Evolutionary conservation across 495 filamentous ascomycete genomes (phyloP).

Genomic region (Penicillium verhagenii): DNA sequence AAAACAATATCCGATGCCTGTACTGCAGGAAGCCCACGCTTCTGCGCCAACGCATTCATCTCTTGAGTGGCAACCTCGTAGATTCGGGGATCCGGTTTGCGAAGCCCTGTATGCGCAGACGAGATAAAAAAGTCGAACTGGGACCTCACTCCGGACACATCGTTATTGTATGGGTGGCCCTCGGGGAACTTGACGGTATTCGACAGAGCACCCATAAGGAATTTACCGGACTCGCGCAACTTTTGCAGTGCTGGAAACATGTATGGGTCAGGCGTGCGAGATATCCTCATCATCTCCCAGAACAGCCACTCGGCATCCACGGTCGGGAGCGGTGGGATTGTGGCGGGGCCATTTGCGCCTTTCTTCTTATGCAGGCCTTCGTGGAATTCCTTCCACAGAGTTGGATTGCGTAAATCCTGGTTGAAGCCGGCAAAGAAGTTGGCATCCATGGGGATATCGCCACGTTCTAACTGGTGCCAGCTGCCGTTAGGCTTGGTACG

Average conservation of each 20-base stretch:
- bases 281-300: conserved; percentile 85
- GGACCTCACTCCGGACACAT: conserved; percentile 49
- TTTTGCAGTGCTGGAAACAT: conserved; percentile 82
- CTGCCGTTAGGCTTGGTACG: conserved; percentile 72
- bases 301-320: conserved; percentile 83
- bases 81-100: conserved; percentile 83
- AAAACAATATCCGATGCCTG: conserved; percentile 74
- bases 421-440: conserved; percentile 78
- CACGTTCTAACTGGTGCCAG: conserved; percentile 83
- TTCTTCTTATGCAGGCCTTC: conserved; percentile 34
- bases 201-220: conserved; percentile 76
- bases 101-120: conserved; percentile 78
- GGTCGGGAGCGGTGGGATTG: conserved; percentile 62
- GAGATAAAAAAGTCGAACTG: conserved; percentile 83
- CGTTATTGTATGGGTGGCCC: conserved; percentile 55
- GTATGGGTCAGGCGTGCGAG: conserved; percentile 71
- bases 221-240: conserved; percentile 60
- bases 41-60: conserved; percentile 59
- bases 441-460: conserved; percentile 67
- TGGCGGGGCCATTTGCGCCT: conserved; percentile 17
- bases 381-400: conserved; percentile 65
- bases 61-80: conserved; percentile 70
- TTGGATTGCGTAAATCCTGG: conserved; percentile 62
- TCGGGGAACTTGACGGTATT: conserved; percentile 85
- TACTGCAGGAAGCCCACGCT: conserved; percentile 54